Conservation (phyloP, 1,284 basidiomycete genomes). For the Moniliella sp. region DNA sequence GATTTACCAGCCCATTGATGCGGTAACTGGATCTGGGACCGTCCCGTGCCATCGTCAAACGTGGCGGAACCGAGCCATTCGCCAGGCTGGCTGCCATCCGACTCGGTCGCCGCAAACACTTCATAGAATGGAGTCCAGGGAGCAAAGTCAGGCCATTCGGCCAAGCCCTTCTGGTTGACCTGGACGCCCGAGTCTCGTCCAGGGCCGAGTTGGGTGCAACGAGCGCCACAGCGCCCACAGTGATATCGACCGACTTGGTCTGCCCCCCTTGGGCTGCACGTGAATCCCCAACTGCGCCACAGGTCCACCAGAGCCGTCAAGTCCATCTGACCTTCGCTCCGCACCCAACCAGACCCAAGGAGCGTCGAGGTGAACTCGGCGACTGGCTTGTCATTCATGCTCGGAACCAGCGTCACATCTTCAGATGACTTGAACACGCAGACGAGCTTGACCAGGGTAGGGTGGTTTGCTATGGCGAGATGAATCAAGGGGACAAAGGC, state of each 20-base stretch:
- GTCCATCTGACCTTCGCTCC: not conserved
- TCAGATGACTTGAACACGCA: too few relatives aligned
- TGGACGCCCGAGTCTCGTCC: not conserved
- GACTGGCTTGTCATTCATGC: too few relatives aligned
- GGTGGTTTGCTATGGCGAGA: too few relatives aligned
- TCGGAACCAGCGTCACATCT: too few relatives aligned
- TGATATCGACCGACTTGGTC: not conserved
- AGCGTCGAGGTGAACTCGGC: too few relatives aligned
- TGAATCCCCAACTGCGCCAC: not conserved
- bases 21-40: too few relatives aligned
- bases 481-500: not conserved
- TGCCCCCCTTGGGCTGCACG: conserved; percentile 1
- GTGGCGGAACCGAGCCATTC: conserved; percentile 1
- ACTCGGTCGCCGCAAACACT: conserved; percentile 1
- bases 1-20: too few relatives aligned
- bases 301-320: not conserved
- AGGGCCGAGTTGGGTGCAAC: not conserved
- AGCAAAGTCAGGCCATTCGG: conserved; percentile 5
- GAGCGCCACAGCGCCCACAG: not conserved
- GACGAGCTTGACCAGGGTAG: too few relatives aligned
- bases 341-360: not conserved
- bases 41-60: not conserved
- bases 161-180: not conserved
- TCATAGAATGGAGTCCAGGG: conserved; percentile 4
- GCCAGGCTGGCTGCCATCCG: not conserved